phyloP scores from a whole-genome alignment of 2,329 filamentous ascomycete genomes.

The Arthrinium phaeospermum region DNA sequence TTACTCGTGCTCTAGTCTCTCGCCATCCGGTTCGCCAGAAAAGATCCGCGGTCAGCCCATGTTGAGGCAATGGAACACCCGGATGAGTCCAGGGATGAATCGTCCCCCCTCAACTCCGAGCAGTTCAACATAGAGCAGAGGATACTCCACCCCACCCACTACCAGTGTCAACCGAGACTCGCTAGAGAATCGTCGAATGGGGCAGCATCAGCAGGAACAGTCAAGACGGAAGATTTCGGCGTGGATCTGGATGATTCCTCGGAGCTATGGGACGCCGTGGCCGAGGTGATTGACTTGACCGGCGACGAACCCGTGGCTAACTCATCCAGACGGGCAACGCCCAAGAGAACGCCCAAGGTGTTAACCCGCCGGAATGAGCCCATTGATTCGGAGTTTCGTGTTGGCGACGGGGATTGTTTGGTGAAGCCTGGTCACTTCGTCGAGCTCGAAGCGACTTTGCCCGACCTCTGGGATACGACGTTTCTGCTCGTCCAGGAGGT shows the following conservation, averaged over 20 bases:
- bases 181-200: background rate
- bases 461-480: background rate
- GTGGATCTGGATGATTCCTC: background rate
- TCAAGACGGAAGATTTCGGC: background rate
- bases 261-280: background rate
- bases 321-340: background rate
- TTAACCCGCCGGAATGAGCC: background rate
- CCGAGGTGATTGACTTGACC: slow-evolving; percentile 14
- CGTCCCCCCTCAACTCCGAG: background rate
- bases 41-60: background rate
- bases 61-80: background rate
- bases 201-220: too few relatives aligned
- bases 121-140: background rate
- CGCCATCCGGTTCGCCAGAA: background rate
- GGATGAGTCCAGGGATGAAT: background rate
- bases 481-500: slow-evolving; percentile 17
- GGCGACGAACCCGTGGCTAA: background rate
- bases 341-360: background rate
- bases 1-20: too few relatives aligned
- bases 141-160: background rate
- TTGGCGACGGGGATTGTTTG: background rate
- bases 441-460: background rate
- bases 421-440: background rate
- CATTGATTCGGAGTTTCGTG: background rate
- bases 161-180: background rate